Conservation (phyloP, 1,284 basidiomycete genomes). For the Ustilago xerochloae region DNA sequence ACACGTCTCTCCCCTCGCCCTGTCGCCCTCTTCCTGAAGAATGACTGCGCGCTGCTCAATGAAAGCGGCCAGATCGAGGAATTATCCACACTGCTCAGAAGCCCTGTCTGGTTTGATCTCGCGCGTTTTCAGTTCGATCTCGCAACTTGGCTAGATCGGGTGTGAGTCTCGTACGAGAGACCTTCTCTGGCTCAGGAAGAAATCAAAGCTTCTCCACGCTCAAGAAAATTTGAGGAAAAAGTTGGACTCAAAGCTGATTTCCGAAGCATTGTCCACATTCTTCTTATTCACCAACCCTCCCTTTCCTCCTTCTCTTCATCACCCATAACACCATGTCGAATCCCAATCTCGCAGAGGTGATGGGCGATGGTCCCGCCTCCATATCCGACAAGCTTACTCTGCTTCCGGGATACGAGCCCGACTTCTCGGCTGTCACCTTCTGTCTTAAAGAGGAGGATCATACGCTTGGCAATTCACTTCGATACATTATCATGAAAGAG, state of each 20-base stretch:
- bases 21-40: background rate
- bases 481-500: slow-evolving; percentile 99
- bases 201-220: slow-evolving; percentile 19
- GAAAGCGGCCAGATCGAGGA: background rate
- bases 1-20: slow-evolving; percentile 25
- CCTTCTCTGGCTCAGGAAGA: background rate
- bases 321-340: slow-evolving; percentile 37
- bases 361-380: slow-evolving; percentile 47
- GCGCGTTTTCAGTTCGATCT: no score
- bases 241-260: background rate
- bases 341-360: slow-evolving; percentile 50
- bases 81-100: slow-evolving; percentile 6
- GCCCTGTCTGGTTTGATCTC: slow-evolving; percentile 4
- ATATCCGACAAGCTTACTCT: slow-evolving; percentile 47
- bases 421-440: slow-evolving; percentile 90
- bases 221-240: slow-evolving; percentile 20
- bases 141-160: background rate
- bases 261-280: background rate
- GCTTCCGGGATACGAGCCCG: slow-evolving; percentile 78
- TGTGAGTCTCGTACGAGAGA: slow-evolving; percentile 16
- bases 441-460: slow-evolving; percentile 93
- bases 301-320: background rate
- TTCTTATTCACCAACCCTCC: background rate
- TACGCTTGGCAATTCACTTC: slow-evolving; percentile 90
- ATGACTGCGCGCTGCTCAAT: slow-evolving; percentile 1